These are phyloP conservation scores for Backusella liffmaniae DNA, from an alignment of 192 early-diverging fungal species.

Conservation along the genomic window DNA sequence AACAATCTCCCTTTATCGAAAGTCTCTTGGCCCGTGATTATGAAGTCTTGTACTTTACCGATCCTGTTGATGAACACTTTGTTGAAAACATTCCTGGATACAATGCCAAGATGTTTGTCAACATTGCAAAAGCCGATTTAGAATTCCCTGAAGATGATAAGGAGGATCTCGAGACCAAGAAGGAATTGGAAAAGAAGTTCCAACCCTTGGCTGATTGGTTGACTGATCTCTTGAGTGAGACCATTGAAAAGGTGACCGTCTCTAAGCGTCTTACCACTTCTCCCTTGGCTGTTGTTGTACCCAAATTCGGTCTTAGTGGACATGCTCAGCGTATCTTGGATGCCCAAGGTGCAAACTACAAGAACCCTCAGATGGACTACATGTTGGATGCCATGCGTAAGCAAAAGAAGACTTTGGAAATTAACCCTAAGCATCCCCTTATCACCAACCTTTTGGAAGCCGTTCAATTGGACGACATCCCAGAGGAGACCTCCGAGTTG, in stretches of 20 bases:
- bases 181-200: constrained; percentile 50
- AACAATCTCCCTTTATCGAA: constrained; percentile 91
- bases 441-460: constrained; percentile 53
- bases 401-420: constrained; percentile 66
- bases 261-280: constrained; percentile 79
- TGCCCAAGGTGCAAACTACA: constrained; percentile 44
- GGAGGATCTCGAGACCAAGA: constrained; percentile 45
- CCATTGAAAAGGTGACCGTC: constrained; percentile 57
- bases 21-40: constrained; percentile 82
- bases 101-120: constrained; percentile 77
- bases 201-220: constrained; percentile 61
- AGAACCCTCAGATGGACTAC: constrained; percentile 40
- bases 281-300: constrained; percentile 70
- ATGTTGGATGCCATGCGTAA: constrained; percentile 47
- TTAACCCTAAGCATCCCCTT: constrained; percentile 67
- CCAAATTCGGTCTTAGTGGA: constrained; percentile 61
- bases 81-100: constrained; percentile 70
- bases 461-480: constrained; percentile 43
- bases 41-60: constrained; percentile 84
- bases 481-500: constrained; percentile 47
- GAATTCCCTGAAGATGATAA: constrained; percentile 61
- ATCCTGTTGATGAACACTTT: constrained; percentile 76
- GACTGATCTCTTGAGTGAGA: constrained; percentile 42
- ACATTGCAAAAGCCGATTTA: constrained; percentile 65
- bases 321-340: constrained; percentile 63